Evolutionary conservation across 306 rosid genomes (phyloP).

Genomic region (Quercus gilva): DNA sequence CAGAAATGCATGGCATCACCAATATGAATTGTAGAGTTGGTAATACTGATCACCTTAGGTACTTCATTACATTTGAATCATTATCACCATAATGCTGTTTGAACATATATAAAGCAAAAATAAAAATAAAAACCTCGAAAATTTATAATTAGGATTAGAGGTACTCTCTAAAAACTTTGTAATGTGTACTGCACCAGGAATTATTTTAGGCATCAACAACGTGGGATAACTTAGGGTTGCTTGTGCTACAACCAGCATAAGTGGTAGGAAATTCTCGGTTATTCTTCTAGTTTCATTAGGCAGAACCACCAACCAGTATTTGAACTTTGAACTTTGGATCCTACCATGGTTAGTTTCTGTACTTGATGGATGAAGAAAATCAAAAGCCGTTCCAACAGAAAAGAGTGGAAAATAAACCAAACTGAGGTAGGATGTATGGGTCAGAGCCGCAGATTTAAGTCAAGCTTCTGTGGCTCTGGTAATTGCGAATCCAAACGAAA

Average conservation of each 20-base stretch:
- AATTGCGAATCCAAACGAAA: constrained; percentile 54
- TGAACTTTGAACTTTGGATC: constrained; percentile 23
- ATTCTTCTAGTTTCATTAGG: constrained; percentile 27
- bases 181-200: constrained; percentile 22
- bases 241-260: constrained; percentile 12
- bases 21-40: neutral
- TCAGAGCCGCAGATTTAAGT: constrained; percentile 82
- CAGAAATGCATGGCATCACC: neutral
- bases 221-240: constrained; percentile 16
- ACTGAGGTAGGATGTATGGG: constrained; percentile 7
- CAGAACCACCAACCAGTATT: constrained; percentile 27
- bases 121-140: constrained; percentile 7
- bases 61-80: neutral
- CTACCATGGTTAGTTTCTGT: constrained; percentile 40
- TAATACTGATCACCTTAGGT: neutral
- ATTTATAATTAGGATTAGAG: constrained; percentile 6
- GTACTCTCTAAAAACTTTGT: constrained; percentile 5
- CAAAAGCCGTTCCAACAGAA: constrained; percentile 18
- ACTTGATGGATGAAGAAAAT: constrained; percentile 22
- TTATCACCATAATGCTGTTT: constrained; percentile 1
- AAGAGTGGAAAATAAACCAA: constrained; percentile 9
- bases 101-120: constrained; percentile 15
- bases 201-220: constrained; percentile 37
- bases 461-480: constrained; percentile 55
- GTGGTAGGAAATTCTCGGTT: constrained; percentile 18